These are phyloP conservation scores for Nymphaea thermarum DNA, from an alignment of 164 flowering plant genomes.

Conservation along the genomic window DNA sequence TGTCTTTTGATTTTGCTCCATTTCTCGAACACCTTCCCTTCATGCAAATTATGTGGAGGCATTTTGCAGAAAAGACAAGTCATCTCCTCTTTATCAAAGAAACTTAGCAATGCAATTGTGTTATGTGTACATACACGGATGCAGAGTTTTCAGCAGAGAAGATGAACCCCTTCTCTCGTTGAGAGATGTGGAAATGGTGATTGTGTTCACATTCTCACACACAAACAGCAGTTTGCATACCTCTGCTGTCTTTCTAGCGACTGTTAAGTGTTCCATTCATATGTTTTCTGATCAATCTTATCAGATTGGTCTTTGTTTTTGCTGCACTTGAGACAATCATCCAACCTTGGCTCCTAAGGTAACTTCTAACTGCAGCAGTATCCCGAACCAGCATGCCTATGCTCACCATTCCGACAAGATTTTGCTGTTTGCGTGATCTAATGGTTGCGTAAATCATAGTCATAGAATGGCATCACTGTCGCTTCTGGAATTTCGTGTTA, in stretches of 20 bases:
- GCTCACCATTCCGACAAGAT: no score
- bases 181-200: not conserved
- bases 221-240: not conserved
- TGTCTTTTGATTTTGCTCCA: constrained; percentile 97
- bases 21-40: constrained; percentile 69
- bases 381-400: no score
- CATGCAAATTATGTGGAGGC: constrained; percentile 75
- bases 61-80: constrained; percentile 90
- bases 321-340: no score
- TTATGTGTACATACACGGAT: no score
- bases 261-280: not conserved
- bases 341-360: no score
- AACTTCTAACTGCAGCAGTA: no score
- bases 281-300: not conserved
- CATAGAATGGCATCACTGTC: no score
- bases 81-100: no score
- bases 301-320: not conserved
- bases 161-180: not conserved
- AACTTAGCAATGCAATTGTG: no score
- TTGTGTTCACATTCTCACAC: not conserved
- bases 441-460: no score
- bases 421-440: no score
- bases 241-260: not conserved
- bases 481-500: not conserved
- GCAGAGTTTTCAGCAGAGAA: constrained; percentile 48